phyloP scores from a whole-genome alignment of 495 filamentous ascomycete species.

The Neurospora sp. region DNA sequence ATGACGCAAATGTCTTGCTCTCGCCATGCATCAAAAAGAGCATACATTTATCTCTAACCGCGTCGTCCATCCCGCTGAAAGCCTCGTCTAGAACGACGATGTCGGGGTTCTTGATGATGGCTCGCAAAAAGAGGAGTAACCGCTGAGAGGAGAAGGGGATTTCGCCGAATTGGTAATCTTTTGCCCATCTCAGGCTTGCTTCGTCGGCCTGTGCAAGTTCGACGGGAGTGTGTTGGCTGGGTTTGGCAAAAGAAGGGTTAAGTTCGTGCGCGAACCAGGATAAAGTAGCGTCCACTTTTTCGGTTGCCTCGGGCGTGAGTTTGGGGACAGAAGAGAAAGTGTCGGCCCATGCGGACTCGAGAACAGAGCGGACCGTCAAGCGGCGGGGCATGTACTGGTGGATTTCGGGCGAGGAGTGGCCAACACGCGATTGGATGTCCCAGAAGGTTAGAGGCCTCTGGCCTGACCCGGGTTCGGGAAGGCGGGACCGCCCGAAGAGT shows the following conservation, averaged over 20 bases:
- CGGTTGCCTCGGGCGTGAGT: slow-evolving; percentile 42
- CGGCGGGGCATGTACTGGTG: slow-evolving; percentile 82
- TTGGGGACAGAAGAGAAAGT: slow-evolving; percentile 65
- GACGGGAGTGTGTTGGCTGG: not conserved
- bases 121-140: slow-evolving; percentile 73
- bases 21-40: slow-evolving; percentile 61
- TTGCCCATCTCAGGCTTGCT: slow-evolving; percentile 55
- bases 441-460: slow-evolving; percentile 74
- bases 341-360: slow-evolving; percentile 84
- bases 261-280: slow-evolving; percentile 68
- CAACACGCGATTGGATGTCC: slow-evolving; percentile 81
- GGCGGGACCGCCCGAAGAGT: slow-evolving; percentile 70
- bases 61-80: slow-evolving; percentile 79
- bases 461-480: slow-evolving; percentile 56
- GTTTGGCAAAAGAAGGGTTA: slow-evolving; percentile 32
- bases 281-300: slow-evolving; percentile 53
- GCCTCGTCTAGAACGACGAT: slow-evolving; percentile 89
- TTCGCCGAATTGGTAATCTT: slow-evolving; percentile 58
- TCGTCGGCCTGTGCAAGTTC: not conserved
- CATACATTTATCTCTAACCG: slow-evolving; percentile 73
- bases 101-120: slow-evolving; percentile 72
- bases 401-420: slow-evolving; percentile 87
- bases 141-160: slow-evolving; percentile 71
- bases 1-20: slow-evolving; percentile 21
- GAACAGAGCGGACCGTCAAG: slow-evolving; percentile 59